Conservation (phyloP, 2,329 filamentous ascomycete species). For the Metarhizium anisopliae region DNA sequence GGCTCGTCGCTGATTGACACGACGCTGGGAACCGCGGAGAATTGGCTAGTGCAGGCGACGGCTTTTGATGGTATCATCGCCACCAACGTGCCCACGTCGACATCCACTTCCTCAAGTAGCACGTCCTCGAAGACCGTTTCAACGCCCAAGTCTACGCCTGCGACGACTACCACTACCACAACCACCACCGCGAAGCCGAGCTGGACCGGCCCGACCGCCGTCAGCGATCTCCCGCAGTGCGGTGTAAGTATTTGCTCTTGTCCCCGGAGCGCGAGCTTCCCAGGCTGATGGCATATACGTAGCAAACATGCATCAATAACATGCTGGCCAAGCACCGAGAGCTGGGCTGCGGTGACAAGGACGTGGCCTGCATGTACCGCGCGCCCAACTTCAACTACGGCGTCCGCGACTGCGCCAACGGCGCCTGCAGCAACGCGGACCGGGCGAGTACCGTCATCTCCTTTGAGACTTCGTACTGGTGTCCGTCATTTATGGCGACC, state of each 20-base stretch:
- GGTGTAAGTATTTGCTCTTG: background rate
- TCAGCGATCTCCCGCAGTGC: background rate
- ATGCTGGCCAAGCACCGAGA: background rate
- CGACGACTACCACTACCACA: background rate
- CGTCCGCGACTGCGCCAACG: background rate
- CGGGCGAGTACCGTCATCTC: no score
- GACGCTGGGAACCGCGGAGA: background rate
- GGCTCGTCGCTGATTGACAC: background rate
- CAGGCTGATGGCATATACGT: background rate
- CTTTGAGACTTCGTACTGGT: background rate
- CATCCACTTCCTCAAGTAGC: no score
- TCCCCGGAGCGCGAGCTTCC: background rate
- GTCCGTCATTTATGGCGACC: background rate
- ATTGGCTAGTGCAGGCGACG: slow-evolving; percentile 1
- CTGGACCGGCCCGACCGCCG: background rate
- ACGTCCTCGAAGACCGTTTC: no score
- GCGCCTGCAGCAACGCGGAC: background rate
- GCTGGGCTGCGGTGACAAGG: background rate
- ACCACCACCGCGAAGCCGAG: background rate
- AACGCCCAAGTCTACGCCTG: background rate
- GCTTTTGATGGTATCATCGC: slow-evolving; percentile 2
- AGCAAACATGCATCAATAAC: background rate
- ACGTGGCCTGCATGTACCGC: background rate
- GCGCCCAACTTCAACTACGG: background rate
- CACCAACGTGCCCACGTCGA: background rate